A percentile compares a stretch with the other conserved stretches of the same genome.
Conservation (phyloP, 495 filamentous ascomycete species). For the Penicillium soppii region DNA sequence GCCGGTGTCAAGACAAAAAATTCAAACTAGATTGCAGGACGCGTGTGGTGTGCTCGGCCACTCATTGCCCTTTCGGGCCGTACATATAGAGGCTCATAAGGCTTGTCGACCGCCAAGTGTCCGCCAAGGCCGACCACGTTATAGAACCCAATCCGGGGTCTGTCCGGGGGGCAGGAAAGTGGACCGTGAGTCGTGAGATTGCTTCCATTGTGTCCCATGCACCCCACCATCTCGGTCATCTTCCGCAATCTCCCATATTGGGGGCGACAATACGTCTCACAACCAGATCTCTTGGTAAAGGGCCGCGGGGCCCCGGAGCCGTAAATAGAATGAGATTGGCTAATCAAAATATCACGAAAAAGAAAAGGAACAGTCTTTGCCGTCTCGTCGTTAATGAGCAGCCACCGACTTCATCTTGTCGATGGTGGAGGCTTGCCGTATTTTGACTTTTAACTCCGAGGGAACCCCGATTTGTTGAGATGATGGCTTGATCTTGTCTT, state of each 20-base stretch:
- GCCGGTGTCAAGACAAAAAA: neutral
- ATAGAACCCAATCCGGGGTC: neutral
- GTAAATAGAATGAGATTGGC: neutral
- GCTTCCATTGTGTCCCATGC: neutral
- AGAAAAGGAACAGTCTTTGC: neutral
- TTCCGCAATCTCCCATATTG: neutral
- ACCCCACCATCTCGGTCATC: neutral
- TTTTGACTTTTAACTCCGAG: neutral
- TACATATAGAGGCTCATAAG: neutral
- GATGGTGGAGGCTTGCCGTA: neutral
- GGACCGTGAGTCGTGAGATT: neutral
- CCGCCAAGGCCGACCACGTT: neutral
- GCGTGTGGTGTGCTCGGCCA: neutral
- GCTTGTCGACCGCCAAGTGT: constrained; percentile 1
- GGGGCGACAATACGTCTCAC: neutral
- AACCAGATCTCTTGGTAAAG: too few species aligned
- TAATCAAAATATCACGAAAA: neutral
- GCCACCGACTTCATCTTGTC: neutral
- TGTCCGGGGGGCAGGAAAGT: neutral
- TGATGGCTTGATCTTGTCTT: too few species aligned
- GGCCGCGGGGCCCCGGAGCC: neutral
- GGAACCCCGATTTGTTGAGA: neutral
- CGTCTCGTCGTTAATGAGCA: neutral
- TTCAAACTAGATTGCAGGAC: neutral
- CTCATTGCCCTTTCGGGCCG: constrained; percentile 1